These are phyloP conservation scores for Ceriops decandra DNA, from an alignment of 345 rosid genomes.

Conservation along the genomic window DNA sequence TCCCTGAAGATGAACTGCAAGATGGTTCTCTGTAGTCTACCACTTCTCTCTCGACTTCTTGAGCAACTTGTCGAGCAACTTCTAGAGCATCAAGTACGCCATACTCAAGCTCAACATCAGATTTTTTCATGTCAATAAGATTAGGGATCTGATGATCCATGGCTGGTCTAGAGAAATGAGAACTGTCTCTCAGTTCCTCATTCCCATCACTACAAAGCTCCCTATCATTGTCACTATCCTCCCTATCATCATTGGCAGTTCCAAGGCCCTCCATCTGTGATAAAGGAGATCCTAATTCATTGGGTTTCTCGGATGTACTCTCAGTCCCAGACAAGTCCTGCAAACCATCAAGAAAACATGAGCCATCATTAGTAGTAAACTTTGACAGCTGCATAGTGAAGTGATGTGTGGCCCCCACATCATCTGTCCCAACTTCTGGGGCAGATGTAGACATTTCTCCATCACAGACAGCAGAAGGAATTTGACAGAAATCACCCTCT, in stretches of 20 bases:
- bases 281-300: constrained; percentile 24
- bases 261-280: constrained; percentile 37
- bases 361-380: constrained; percentile 27
- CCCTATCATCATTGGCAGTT: constrained; percentile 36
- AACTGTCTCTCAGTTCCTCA: constrained; percentile 36
- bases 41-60: constrained; percentile 85
- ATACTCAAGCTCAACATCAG: constrained; percentile 60
- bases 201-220: constrained; percentile 33
- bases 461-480: constrained; percentile 23
- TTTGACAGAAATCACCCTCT: constrained; percentile 20
- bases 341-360: constrained; percentile 35
- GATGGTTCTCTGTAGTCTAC: constrained; percentile 57
- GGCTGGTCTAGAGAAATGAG: constrained; percentile 36
- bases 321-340: constrained; percentile 40
- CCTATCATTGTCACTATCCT: constrained; percentile 31
- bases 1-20: constrained; percentile 56
- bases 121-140: constrained; percentile 36
- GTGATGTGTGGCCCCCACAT: constrained; percentile 26
- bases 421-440: constrained; percentile 25
- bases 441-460: constrained; percentile 30
- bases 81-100: constrained; percentile 88
- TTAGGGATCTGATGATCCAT: constrained; percentile 36
- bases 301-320: constrained; percentile 26
- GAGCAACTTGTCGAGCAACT: constrained; percentile 88
- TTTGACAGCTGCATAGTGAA: constrained; percentile 17